A percentile compares a stretch with the other conserved stretches of the same genome.
Conservation (phyloP, 495 filamentous ascomycete species). For the Cudoniella acicularis region DNA sequence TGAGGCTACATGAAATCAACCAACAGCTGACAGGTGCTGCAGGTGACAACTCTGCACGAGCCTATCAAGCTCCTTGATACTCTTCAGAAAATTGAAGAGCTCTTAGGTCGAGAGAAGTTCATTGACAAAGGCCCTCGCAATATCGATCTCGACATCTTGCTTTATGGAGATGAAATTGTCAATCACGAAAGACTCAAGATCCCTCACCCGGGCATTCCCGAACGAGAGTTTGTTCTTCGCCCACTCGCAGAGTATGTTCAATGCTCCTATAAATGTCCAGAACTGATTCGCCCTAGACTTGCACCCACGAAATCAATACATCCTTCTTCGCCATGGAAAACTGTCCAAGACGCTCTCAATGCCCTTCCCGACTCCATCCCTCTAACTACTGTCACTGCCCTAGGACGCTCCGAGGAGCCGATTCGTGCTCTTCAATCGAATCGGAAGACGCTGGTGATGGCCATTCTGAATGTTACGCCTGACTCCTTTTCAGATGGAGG, state of each 20-base stretch:
- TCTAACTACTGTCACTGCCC: slow-evolving; percentile 67
- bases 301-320: slow-evolving; percentile 56
- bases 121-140: slow-evolving; percentile 92
- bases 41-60: slow-evolving; percentile 78
- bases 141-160: slow-evolving; percentile 90
- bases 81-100: slow-evolving; percentile 78
- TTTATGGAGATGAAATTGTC: slow-evolving; percentile 71
- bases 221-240: slow-evolving; percentile 89
- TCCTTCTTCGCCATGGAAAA: slow-evolving; percentile 44
- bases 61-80: slow-evolving; percentile 73
- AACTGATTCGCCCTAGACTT: slow-evolving; percentile 41
- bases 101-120: slow-evolving; percentile 72
- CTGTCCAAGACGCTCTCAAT: slow-evolving; percentile 57
- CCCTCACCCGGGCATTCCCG: slow-evolving; percentile 80
- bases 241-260: slow-evolving; percentile 76
- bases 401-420: slow-evolving; percentile 53
- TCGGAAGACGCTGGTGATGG: slow-evolving; percentile 80
- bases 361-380: slow-evolving; percentile 48
- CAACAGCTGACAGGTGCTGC: neutral
- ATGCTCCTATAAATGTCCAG: neutral
- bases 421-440: slow-evolving; percentile 59
- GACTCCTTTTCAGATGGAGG: slow-evolving; percentile 98
- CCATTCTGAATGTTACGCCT: slow-evolving; percentile 90
- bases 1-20: neutral
- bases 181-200: slow-evolving; percentile 70